Evolutionary conservation across 2,329 filamentous ascomycete species (phyloP).

Genomic region (Rutstroemia sp.): DNA sequence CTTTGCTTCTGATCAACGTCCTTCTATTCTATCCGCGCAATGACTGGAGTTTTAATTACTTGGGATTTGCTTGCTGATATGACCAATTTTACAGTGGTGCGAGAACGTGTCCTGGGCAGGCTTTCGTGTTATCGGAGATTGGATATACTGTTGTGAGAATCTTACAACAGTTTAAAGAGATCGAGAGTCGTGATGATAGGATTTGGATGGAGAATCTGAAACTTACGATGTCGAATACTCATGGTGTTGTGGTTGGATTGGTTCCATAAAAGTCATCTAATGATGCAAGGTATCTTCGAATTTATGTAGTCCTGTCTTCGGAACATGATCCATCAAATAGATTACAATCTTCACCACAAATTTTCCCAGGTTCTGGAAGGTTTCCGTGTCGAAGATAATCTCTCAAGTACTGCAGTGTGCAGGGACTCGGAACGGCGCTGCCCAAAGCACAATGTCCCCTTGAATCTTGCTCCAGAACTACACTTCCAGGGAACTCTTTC

Average conservation of each 20-base stretch:
- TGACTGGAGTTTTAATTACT: no score
- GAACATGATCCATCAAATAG: neutral
- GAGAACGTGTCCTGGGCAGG: constrained; percentile 55
- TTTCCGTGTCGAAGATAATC: neutral
- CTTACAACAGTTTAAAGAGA: constrained; percentile 34
- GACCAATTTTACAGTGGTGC: constrained; percentile 56
- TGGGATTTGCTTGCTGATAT: no score
- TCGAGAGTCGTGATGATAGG: neutral
- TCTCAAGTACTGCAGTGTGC: neutral
- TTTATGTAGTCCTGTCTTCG: neutral
- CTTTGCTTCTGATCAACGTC: no score
- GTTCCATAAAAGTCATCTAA: neutral
- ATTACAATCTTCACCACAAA: constrained; percentile 7
- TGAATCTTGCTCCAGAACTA: neutral
- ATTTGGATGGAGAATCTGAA: constrained; percentile 1
- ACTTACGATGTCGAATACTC: neutral
- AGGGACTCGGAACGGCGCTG: neutral
- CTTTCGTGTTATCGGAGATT: constrained; percentile 5
- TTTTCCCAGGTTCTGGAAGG: neutral
- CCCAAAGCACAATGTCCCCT: neutral
- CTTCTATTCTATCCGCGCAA: no score
- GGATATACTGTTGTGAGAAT: constrained; percentile 5
- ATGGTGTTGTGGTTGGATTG: neutral
- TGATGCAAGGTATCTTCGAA: no score
- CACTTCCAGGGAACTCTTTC: neutral